Base-by-base conservation (phyloP, 768 basidiomycete species). In the Boletus coccyginus region DNA sequence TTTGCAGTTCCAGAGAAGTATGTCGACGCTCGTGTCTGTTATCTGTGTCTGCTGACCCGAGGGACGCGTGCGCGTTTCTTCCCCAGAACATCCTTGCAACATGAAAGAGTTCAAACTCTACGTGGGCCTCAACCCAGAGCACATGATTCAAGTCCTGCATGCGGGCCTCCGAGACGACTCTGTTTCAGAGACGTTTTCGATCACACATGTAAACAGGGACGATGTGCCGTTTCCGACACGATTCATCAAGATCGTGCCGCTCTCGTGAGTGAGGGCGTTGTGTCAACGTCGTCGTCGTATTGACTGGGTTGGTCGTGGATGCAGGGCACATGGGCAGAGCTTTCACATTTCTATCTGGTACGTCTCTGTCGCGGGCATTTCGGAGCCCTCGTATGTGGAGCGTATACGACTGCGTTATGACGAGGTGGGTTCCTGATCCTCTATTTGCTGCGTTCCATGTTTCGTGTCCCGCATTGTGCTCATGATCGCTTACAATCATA, bases 281-380 rank as follows among this genome's bases (percentile, higher is more conserved):
- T 59, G 2, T 45, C 11, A 8, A 43, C 36, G 17, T 42, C 27
- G 8, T 27, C 16, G 19, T 27, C n/a, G n/a, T n/a, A 27, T 24
- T 40, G 57, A 52, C 38, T 19, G 24, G 17, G 32, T 39, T 31
- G 31, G 32, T 5, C 10, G 32, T 50, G 17, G 51, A 12, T 38
- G 9, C 48, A 91, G 90, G 39, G 84, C 87, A 6, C 86, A 90
- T 68, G 82, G 79, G 2, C 83, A 79, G 57, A 86, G 81, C 62
- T 92, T 87, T 66, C 88, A 92, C 63, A 83, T 84, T 24, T 91
- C 90, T 2, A 84, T 93, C 51, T 93, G 91, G 91, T 77, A 86
- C 60, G 75, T 92, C 29, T 69, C 84, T 1, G 61, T 92, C 53
- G 71, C 75, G 5, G 91, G 90, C 2, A 81, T 88, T 32, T 71